Evolutionary conservation across 306 rosid species (phyloP).

Genomic region (Ceratonia siliqua): DNA sequence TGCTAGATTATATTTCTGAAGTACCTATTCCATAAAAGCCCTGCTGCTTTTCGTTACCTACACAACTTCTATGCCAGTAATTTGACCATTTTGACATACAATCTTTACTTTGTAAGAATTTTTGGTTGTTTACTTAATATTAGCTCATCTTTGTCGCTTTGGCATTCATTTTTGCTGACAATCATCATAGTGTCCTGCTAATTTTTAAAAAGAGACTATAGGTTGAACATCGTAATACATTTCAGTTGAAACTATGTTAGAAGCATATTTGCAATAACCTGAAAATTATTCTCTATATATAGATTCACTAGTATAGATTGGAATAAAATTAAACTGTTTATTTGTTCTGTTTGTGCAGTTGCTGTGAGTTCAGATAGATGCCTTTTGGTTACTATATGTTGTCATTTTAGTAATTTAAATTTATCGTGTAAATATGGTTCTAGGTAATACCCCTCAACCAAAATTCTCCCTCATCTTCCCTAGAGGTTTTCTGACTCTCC

Average conservation of each 20-base stretch:
- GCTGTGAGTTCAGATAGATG: constrained; percentile 5
- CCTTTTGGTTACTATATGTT: neutral
- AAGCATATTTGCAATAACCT: neutral
- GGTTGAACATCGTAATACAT: constrained; percentile 3
- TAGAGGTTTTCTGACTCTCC: neutral
- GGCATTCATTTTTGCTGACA: neutral
- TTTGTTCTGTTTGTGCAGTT: neutral
- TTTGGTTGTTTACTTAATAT: neutral
- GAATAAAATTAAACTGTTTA: constrained; percentile 4
- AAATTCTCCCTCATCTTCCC: neutral
- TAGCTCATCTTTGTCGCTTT: neutral
- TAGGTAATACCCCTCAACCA: neutral
- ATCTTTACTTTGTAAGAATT: neutral
- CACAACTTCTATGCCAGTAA: neutral
- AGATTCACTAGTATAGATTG: constrained; percentile 13
- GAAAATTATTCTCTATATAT: neutral
- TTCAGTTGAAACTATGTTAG: neutral
- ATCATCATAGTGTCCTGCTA: neutral
- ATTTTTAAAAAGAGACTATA: neutral
- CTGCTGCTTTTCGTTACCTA: neutral
- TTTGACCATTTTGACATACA: neutral
- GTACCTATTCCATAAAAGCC: neutral
- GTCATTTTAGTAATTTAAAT: neutral
- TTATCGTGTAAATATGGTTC: neutral
- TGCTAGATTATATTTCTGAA: neutral